Percentiles rank a stretch among this genome's conserved stretches.
Conservation (phyloP, 2,329 filamentous ascomycete genomes). For the Talaromyces piceae region DNA sequence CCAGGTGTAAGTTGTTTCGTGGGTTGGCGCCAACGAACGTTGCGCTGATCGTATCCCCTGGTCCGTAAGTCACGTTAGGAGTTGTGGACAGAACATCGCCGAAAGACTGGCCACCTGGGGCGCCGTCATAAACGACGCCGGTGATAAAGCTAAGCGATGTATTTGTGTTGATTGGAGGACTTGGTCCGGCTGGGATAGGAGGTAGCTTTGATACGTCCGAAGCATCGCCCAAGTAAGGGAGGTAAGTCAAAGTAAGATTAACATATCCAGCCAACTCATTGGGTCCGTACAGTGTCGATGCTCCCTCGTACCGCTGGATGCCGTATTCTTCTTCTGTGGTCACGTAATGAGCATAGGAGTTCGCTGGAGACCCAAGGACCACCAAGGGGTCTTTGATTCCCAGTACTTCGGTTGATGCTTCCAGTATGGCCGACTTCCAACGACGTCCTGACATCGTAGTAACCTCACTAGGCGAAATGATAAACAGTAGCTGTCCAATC, state of each 20-base stretch:
- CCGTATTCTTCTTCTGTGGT: slow-evolving; percentile 71
- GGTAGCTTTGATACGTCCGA: slow-evolving; percentile 29
- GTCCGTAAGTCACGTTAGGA: slow-evolving; percentile 47
- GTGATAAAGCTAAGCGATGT: slow-evolving; percentile 73
- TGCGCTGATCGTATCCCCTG: slow-evolving; percentile 56
- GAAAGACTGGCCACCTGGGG: slow-evolving; percentile 60
- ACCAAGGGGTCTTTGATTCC: slow-evolving; percentile 57
- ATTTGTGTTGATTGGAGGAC: slow-evolving; percentile 70
- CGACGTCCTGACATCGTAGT: slow-evolving; percentile 87
- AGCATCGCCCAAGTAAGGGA: slow-evolving; percentile 56
- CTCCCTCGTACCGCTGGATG: slow-evolving; percentile 90
- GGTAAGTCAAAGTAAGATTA: slow-evolving; percentile 68
- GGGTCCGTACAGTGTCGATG: slow-evolving; percentile 78
- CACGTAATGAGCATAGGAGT: slow-evolving; percentile 82
- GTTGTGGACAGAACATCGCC: slow-evolving; percentile 56
- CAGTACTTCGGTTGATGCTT: slow-evolving; percentile 46
- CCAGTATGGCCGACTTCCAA: slow-evolving; percentile 66
- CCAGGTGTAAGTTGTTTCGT: slow-evolving; percentile 75
- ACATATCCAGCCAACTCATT: slow-evolving; percentile 81
- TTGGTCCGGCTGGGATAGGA: slow-evolving; percentile 47
- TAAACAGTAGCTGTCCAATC: slow-evolving; percentile 74
- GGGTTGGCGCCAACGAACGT: slow-evolving; percentile 84
- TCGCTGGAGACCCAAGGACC: slow-evolving; percentile 80
- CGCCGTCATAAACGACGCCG: slow-evolving; percentile 65
- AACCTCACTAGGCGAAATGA: slow-evolving; percentile 79